Evolutionary conservation across 2,329 filamentous ascomycete species (phyloP).

Genomic region (Fusarium odoratissimum): DNA sequence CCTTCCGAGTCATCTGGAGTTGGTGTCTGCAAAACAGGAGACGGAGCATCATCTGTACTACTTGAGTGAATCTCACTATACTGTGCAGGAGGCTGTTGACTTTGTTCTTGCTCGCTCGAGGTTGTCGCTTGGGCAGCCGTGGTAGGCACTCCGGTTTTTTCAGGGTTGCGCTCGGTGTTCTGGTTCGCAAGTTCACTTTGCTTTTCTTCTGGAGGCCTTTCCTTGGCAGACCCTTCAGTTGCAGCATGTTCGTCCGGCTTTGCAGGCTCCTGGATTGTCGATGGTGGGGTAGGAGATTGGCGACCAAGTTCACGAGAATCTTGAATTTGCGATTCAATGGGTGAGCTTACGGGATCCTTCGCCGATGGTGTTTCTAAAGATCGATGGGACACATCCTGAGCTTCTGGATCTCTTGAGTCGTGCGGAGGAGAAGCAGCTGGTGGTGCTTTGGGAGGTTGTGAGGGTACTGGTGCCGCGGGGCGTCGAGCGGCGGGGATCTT

Average conservation of each 20-base stretch:
- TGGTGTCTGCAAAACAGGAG: conserved; percentile 22
- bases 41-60: not conserved
- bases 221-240: conserved; percentile 1
- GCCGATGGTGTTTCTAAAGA: not conserved
- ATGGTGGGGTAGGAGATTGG: conserved; percentile 41
- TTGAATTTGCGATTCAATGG: conserved; percentile 13
- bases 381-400: conserved; percentile 17
- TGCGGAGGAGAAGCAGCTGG: conserved; percentile 26
- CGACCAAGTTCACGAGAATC: conserved; percentile 24
- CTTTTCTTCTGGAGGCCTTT: not conserved
- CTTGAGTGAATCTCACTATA: not conserved
- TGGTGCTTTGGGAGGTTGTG: conserved; percentile 37
- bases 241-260: conserved; percentile 15
- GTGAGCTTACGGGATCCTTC: not conserved
- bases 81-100: not conserved
- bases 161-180: not conserved
- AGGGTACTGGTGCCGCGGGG: conserved; percentile 53
- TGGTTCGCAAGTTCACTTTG: not conserved
- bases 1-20: conserved; percentile 30
- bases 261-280: conserved; percentile 29
- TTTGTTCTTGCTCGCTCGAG: conserved; percentile 14
- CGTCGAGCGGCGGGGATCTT: conserved; percentile 70
- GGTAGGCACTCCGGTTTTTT: not conserved
- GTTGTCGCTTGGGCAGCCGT: conserved; percentile 7
- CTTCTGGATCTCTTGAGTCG: conserved; percentile 19